Percentiles rank a stretch among this genome's conserved stretches.
phyloP scores from a whole-genome alignment of 352 stramenopile species.

The Phytophthora nicotianae region DNA sequence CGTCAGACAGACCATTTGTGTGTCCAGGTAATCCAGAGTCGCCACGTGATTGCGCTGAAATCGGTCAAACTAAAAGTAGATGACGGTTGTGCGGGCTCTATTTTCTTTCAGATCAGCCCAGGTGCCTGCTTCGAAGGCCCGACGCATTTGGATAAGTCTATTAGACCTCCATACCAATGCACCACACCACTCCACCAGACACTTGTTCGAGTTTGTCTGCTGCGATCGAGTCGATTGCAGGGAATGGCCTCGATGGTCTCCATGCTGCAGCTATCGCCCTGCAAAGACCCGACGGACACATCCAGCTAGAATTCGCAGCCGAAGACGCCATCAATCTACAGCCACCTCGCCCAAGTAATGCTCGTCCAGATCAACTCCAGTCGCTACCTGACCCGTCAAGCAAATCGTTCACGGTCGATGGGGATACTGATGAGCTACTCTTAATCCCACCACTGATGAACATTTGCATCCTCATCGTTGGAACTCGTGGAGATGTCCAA shows the following conservation, averaged over 20 bases:
- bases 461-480: slow-evolving; percentile 91
- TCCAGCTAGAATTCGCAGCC: slow-evolving; percentile 38
- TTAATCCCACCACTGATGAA: slow-evolving; percentile 53
- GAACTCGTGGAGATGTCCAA: slow-evolving; percentile 87
- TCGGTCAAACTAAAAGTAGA: slow-evolving; percentile 20
- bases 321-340: slow-evolving; percentile 42
- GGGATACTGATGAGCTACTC: slow-evolving; percentile 14
- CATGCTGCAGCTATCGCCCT: slow-evolving; percentile 26
- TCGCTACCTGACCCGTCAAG: not conserved
- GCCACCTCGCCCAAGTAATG: slow-evolving; percentile 6
- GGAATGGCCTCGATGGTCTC: slow-evolving; percentile 23
- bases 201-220: slow-evolving; percentile 12
- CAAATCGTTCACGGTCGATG: not conserved
- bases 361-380: slow-evolving; percentile 8
- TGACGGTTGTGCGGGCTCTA: slow-evolving; percentile 15
- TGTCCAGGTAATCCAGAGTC: slow-evolving; percentile 12
- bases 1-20: not conserved
- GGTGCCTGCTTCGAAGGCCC: too few species aligned
- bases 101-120: not conserved
- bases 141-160: too few species aligned
- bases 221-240: slow-evolving; percentile 24
- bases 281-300: slow-evolving; percentile 33
- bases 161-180: slow-evolving; percentile 7
- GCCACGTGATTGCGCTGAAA: slow-evolving; percentile 12
- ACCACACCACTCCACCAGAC: not conserved